Conservation (phyloP, 768 basidiomycete species). For the Trametes cingulata region DNA sequence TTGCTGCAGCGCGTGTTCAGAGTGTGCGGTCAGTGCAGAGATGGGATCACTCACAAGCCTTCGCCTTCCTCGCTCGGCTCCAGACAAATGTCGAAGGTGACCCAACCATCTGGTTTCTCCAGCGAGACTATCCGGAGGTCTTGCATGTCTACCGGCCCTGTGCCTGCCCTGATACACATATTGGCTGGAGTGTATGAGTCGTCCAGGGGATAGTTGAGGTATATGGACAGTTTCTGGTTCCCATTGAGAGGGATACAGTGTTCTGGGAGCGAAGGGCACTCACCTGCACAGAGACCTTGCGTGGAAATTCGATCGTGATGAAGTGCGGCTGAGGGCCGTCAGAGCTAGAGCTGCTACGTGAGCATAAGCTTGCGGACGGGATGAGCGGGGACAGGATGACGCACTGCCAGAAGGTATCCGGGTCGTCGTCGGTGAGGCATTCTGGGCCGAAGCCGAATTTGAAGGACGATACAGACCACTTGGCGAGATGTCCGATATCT, state of each 20-base stretch:
- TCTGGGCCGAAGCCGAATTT: conserved; percentile 97
- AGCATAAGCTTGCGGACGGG: background rate
- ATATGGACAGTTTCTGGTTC: conserved; percentile 80
- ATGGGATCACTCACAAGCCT: conserved; percentile 57
- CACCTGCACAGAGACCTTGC: conserved; percentile 88
- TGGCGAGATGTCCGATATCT: conserved; percentile 84
- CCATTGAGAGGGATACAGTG: background rate
- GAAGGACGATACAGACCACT: conserved; percentile 95
- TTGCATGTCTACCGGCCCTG: conserved; percentile 87
- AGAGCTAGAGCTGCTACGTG: conserved; percentile 48
- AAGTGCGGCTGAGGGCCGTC: conserved; percentile 98
- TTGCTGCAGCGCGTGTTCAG: conserved; percentile 48
- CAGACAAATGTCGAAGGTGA: conserved; percentile 80
- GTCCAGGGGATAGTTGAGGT: conserved; percentile 78
- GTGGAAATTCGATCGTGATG: conserved; percentile 91
- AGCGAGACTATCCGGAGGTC: conserved; percentile 85
- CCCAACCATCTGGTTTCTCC: conserved; percentile 94
- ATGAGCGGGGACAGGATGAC: conserved; percentile 33
- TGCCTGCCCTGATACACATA: conserved; percentile 88
- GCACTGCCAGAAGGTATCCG: conserved; percentile 98
- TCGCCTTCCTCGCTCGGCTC: conserved; percentile 80
- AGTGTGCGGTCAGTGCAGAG: background rate
- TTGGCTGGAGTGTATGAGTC: conserved; percentile 98
- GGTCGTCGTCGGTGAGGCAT: conserved; percentile 84
- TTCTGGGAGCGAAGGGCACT: background rate